Evolutionary conservation across 768 basidiomycete species (phyloP).

Genomic region (Mycena indigotica): DNA sequence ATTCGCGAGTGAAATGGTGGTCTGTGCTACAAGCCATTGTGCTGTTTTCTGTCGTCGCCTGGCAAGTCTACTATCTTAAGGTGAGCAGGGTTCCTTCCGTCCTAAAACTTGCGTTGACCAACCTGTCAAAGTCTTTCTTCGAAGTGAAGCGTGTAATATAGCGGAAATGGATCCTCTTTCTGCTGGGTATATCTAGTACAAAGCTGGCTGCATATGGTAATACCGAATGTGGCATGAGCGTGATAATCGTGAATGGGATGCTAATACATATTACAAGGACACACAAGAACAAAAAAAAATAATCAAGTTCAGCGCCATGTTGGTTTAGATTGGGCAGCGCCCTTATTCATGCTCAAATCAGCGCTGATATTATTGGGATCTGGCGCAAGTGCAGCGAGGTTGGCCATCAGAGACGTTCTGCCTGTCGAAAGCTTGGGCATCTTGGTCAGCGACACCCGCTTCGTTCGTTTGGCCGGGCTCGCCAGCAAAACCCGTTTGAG

Average conservation of each 20-base stretch:
- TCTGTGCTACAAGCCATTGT: slow-evolving; percentile 88
- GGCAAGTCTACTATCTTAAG: slow-evolving; percentile 98
- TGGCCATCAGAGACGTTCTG: slow-evolving; percentile 28
- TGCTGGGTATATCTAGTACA: slow-evolving; percentile 28
- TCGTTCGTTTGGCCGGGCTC: slow-evolving; percentile 63
- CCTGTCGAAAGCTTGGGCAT: slow-evolving; percentile 23
- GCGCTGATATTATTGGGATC: slow-evolving; percentile 51
- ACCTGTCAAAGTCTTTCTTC: slow-evolving; percentile 68
- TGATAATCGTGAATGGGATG: slow-evolving; percentile 18
- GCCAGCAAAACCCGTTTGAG: slow-evolving; percentile 46
- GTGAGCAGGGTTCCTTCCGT: slow-evolving; percentile 38
- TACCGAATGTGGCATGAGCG: slow-evolving; percentile 19
- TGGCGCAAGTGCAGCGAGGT: slow-evolving; percentile 34
- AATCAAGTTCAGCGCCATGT: slow-evolving; percentile 55
- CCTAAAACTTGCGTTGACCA: slow-evolving; percentile 11
- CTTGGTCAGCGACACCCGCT: slow-evolving; percentile 56
- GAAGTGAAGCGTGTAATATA: slow-evolving; percentile 89
- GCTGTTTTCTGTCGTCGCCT: slow-evolving; percentile 86
- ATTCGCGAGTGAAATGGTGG: slow-evolving; percentile 99
- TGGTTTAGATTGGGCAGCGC: slow-evolving; percentile 39
- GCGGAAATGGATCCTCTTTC: slow-evolving; percentile 22
- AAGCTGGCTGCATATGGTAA: slow-evolving; percentile 18
- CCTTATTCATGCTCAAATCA: slow-evolving; percentile 51
- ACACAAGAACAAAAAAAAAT: slow-evolving; percentile 16
- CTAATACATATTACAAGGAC: slow-evolving; percentile 7